A percentile compares a stretch with the other conserved stretches of the same genome.
phyloP scores from a whole-genome alignment of 192 early-diverging fungal genomes.

The Coemansia sp. region DNA sequence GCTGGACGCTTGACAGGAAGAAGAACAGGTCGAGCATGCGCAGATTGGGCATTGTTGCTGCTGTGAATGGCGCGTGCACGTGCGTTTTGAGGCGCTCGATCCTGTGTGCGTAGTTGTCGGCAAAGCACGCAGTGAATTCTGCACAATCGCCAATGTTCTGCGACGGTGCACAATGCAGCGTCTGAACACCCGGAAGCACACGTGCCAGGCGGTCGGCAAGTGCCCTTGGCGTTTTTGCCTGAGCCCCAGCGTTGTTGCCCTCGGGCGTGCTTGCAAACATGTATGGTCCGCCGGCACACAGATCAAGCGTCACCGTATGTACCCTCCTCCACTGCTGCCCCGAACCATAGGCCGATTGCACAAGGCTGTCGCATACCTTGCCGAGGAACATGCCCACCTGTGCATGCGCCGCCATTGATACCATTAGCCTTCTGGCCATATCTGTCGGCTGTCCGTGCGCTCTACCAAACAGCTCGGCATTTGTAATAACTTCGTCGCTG shows the following conservation, averaged over 20 bases:
- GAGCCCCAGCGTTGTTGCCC: neutral
- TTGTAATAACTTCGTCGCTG: neutral
- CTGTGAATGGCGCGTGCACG: slow-evolving; percentile 2
- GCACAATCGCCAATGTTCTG: slow-evolving; percentile 7
- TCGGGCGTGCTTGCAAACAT: neutral
- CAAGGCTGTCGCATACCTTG: neutral
- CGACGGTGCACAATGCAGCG: slow-evolving; percentile 7
- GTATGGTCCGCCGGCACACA: slow-evolving; percentile 7
- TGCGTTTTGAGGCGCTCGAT: slow-evolving; percentile 2
- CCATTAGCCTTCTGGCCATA: neutral
- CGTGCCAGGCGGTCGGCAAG: neutral
- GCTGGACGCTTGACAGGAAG: neutral
- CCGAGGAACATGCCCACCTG: neutral
- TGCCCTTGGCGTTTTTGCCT: neutral
- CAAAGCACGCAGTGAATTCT: neutral
- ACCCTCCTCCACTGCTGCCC: neutral
- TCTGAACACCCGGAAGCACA: neutral
- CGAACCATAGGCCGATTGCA: neutral
- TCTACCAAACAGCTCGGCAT: neutral
- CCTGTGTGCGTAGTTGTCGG: neutral
- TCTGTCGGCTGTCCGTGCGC: neutral
- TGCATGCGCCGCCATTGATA: neutral
- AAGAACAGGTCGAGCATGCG: slow-evolving; percentile 3
- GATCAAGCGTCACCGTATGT: neutral
- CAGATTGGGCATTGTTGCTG: neutral